Base-by-base conservation (phyloP, 1,284 basidiomycete genomes). In the Cryptococcus sp. region DNA sequence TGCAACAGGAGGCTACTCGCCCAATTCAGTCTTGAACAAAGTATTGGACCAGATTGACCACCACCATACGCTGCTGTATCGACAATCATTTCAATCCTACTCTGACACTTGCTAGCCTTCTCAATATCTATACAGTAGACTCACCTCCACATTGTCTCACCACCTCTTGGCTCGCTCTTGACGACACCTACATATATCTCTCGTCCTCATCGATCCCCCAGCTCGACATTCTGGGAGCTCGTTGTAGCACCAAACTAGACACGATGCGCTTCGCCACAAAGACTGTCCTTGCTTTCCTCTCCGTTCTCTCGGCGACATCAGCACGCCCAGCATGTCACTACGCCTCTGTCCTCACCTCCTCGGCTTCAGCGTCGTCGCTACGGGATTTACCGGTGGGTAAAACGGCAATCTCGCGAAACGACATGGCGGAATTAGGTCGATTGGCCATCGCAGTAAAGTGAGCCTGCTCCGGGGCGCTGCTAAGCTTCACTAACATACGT, bases 381-480 rank as follows among this genome's bases (percentile, higher is more conserved):
- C 53, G 43, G 19, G 25, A 55, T 16, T 19, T 67, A 15, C 67
- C 67, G 23, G 23, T 30, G 0, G 67, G 65, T 6, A 62, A 50
- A 47, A 65, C 63, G 10, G 42, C 59, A 2, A 52, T 69, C 11
- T 62, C 63, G 1, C 20, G 61, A 25, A 46, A 47, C 22, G 69
- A 71, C 46, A 64, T 69, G 66, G 46, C 35, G 30, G 66, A 69
- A 54, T 45, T 71, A 10, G 66, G 53, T 27, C 54, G 66, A 13
- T 46, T 71, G 47, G 68, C 69, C 5, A 50, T 50, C 16, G 55
- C 52, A 10, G 64, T 64, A 55, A 71, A 67, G 69, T 71, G 56
- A 67, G 68, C 57, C 5, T 35, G n/a, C 38, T 17, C 15, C 35
- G 22, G 3, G 43, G 25, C 7, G 10, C 19, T 17, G 4, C 42